These are phyloP conservation scores for Misopates orontium DNA, from an alignment of 257 asterid genomes.

Conservation along the genomic window DNA sequence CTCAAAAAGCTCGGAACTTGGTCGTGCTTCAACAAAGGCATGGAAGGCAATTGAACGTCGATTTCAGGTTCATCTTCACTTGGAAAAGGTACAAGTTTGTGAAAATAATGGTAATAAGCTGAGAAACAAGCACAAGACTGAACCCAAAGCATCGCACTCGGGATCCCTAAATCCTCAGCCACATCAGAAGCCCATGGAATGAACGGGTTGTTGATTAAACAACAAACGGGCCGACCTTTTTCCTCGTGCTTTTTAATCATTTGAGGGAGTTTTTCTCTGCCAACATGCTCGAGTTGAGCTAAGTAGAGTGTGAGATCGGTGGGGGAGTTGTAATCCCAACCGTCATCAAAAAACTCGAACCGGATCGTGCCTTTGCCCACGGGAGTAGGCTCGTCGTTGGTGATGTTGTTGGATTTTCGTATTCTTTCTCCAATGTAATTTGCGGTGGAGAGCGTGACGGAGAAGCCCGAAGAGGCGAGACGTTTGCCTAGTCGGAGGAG, in stretches of 20 bases:
- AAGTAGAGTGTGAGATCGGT: constrained; percentile 33
- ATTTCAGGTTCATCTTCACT: constrained; percentile 44
- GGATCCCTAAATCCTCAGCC: constrained; percentile 51
- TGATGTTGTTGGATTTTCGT: constrained; percentile 42
- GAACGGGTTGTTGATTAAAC: constrained; percentile 63
- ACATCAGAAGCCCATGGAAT: constrained; percentile 82
- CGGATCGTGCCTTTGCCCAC: constrained; percentile 54
- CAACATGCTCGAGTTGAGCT: constrained; percentile 52
- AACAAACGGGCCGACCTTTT: constrained; percentile 60
- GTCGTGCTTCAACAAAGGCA: constrained; percentile 65
- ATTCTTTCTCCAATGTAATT: constrained; percentile 48
- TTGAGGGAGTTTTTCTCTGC: constrained; percentile 37
- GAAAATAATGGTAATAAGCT: constrained; percentile 52
- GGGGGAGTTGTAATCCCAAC: constrained; percentile 36
- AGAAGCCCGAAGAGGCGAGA: constrained; percentile 57
- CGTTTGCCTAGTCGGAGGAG: constrained; percentile 63
- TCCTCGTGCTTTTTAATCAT: constrained; percentile 49
- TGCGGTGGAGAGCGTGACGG: constrained; percentile 55
- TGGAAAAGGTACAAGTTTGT: constrained; percentile 48
- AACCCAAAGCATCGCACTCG: constrained; percentile 72
- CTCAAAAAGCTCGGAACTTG: constrained; percentile 65
- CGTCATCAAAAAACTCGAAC: constrained; percentile 75
- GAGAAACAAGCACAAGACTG: constrained; percentile 73
- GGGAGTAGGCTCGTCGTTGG: constrained; percentile 36
- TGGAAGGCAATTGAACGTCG: constrained; percentile 50